phyloP scores from a whole-genome alignment of 2,329 filamentous ascomycete species.

The Grosmannia huntii region DNA sequence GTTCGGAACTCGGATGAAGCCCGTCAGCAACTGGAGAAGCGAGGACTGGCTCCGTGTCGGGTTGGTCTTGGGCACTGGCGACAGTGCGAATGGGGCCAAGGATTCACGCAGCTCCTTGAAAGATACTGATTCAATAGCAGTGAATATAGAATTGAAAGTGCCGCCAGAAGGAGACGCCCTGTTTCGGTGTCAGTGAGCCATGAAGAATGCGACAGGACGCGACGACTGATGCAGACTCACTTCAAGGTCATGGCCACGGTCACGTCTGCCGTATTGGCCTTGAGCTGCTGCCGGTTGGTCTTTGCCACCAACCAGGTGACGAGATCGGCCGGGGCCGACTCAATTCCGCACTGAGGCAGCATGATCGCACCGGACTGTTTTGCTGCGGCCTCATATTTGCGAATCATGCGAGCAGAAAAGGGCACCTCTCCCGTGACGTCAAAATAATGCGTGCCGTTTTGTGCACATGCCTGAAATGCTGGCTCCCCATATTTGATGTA shows the following conservation, averaged over 20 bases:
- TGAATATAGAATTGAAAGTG: constrained; percentile 55
- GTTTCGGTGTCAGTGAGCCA: not conserved
- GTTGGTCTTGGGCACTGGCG: constrained; percentile 36
- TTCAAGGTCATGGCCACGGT: constrained; percentile 29
- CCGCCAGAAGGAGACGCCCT: constrained; percentile 47
- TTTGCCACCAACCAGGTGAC: constrained; percentile 40
- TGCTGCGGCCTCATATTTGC: constrained; percentile 41
- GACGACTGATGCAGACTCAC: not conserved
- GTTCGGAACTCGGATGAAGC: constrained; percentile 33
- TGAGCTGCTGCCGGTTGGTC: constrained; percentile 35
- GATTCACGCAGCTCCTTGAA: constrained; percentile 32
- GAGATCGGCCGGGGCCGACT: constrained; percentile 50
- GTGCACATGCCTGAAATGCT: constrained; percentile 48
- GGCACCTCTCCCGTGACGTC: constrained; percentile 50
- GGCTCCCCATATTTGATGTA: constrained; percentile 43
- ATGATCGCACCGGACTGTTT: constrained; percentile 42
- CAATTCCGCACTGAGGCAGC: constrained; percentile 48
- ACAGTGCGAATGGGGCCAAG: constrained; percentile 40
- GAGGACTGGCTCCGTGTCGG: constrained; percentile 19
- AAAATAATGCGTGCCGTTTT: constrained; percentile 50
- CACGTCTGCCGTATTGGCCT: constrained; percentile 38
- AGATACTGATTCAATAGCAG: constrained; percentile 38
- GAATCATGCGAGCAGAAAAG: constrained; percentile 46
- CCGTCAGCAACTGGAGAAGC: constrained; percentile 33
- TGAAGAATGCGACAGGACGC: not conserved